A percentile compares a stretch with the other conserved stretches of the same genome.
Conservation (phyloP, 129 eudicot species). For the Pseudognaphalium luteoalbum region DNA sequence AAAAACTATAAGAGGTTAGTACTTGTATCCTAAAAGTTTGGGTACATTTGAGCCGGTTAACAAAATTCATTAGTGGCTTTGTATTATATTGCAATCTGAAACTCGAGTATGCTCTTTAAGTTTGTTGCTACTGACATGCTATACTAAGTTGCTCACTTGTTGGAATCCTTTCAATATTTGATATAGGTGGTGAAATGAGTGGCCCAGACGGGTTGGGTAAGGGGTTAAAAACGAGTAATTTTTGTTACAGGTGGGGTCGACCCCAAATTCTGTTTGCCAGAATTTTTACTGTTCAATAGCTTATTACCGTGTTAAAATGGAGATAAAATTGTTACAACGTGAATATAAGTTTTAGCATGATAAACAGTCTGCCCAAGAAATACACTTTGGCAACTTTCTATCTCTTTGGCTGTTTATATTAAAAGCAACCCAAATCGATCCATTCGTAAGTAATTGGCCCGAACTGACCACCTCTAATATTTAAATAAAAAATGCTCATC, state of each 20-base stretch:
- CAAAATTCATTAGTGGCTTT: background rate
- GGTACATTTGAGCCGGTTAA: background rate
- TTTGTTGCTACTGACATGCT: constrained; percentile 9
- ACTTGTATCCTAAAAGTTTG: background rate
- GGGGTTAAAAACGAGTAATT: no score
- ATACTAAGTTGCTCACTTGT: background rate
- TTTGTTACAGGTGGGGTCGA: no score
- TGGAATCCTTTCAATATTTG: background rate
- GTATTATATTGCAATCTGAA: background rate
- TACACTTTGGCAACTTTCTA: background rate
- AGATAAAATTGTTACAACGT: no score
- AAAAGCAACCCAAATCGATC: no score
- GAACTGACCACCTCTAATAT: background rate
- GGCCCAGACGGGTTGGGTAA: no score
- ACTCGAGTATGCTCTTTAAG: constrained; percentile 1
- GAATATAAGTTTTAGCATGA: background rate
- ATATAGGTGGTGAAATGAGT: background rate
- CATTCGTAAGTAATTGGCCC: background rate
- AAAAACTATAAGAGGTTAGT: constrained; percentile 8
- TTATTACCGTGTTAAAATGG: no score
- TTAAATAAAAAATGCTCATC: background rate
- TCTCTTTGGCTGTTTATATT: background rate
- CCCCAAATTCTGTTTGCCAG: no score
- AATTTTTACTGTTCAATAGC: no score
- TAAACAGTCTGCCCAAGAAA: background rate